These are phyloP conservation scores for Nemania diffusa DNA, from an alignment of 2,329 filamentous ascomycete species.

Conservation along the genomic window DNA sequence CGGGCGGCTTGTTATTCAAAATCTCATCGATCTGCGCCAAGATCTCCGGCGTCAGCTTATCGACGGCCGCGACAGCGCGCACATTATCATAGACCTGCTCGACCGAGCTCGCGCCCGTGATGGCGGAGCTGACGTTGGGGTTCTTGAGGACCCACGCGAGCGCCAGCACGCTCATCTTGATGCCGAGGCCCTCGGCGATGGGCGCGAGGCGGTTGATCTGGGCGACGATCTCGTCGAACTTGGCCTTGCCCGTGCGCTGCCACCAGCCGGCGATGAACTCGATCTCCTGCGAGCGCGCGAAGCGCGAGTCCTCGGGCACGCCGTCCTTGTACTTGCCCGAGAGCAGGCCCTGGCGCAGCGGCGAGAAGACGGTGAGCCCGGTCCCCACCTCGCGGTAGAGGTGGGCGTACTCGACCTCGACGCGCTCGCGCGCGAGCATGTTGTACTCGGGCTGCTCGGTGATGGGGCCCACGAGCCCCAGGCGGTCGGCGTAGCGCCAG, in stretches of 20 bases:
- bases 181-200: constrained; percentile 72
- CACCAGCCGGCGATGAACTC: constrained; percentile 65
- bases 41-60: constrained; percentile 68
- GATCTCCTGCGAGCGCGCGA: constrained; percentile 63
- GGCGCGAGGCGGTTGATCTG: constrained; percentile 69
- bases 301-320: constrained; percentile 53
- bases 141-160: constrained; percentile 73
- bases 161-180: constrained; percentile 66
- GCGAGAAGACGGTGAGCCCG: constrained; percentile 72
- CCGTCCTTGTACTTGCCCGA: constrained; percentile 75
- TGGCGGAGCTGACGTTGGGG: constrained; percentile 69
- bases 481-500: constrained; percentile 68
- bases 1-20: constrained; percentile 67
- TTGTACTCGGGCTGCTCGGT: constrained; percentile 77
- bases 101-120: constrained; percentile 67
- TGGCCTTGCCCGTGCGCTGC: constrained; percentile 61
- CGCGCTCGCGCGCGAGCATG: constrained; percentile 68
- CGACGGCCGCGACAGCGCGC: constrained; percentile 61
- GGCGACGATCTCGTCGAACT: constrained; percentile 66
- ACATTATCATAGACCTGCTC: constrained; percentile 71
- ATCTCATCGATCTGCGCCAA: constrained; percentile 69
- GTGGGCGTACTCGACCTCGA: constrained; percentile 71
- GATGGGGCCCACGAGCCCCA: constrained; percentile 70
- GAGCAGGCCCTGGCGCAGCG: constrained; percentile 68
- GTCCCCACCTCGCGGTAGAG: constrained; percentile 69